These are phyloP conservation scores for Pseudopediastrum boryanum DNA, from an alignment of 139 green algal genomes.

Conservation along the genomic window DNA sequence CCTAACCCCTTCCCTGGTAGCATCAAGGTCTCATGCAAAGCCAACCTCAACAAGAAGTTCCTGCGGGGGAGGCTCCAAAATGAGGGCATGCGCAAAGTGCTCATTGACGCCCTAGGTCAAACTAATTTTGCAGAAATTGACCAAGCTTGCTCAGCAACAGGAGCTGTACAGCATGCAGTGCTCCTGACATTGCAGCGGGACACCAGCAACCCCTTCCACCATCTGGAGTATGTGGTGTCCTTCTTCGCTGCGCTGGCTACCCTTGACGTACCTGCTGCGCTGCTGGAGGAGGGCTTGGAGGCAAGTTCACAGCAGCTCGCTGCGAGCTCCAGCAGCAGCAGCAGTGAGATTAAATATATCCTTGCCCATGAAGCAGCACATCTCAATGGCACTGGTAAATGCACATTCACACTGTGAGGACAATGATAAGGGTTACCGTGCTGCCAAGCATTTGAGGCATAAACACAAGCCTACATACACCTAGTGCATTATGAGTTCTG, in stretches of 20 bases:
- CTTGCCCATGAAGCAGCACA: neutral
- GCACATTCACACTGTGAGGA: neutral
- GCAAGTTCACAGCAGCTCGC: no score
- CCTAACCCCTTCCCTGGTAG: slow-evolving; percentile 15
- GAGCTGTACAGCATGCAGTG: slow-evolving; percentile 15
- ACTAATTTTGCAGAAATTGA: neutral
- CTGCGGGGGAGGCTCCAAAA: slow-evolving; percentile 26
- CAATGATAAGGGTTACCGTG: neutral
- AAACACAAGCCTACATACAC: no score
- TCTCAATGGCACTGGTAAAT: neutral
- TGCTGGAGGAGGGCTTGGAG: slow-evolving; percentile 5
- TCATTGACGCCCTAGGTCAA: slow-evolving; percentile 7
- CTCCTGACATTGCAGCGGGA: slow-evolving; percentile 11
- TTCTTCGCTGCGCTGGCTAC: slow-evolving; percentile 29
- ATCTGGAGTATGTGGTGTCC: slow-evolving; percentile 7
- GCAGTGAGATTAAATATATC: neutral
- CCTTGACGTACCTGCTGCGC: slow-evolving; percentile 1
- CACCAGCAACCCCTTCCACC: slow-evolving; percentile 35
- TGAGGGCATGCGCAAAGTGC: slow-evolving; percentile 18
- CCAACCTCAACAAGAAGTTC: neutral
- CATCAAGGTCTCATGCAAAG: slow-evolving; percentile 28
- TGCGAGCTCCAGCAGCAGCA: neutral
- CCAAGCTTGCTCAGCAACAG: neutral
- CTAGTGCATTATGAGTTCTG: no score
- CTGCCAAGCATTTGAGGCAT: no score